Base-by-base conservation (phyloP, 169 alveolate species). In the Toxoplasma gondii region DNA sequence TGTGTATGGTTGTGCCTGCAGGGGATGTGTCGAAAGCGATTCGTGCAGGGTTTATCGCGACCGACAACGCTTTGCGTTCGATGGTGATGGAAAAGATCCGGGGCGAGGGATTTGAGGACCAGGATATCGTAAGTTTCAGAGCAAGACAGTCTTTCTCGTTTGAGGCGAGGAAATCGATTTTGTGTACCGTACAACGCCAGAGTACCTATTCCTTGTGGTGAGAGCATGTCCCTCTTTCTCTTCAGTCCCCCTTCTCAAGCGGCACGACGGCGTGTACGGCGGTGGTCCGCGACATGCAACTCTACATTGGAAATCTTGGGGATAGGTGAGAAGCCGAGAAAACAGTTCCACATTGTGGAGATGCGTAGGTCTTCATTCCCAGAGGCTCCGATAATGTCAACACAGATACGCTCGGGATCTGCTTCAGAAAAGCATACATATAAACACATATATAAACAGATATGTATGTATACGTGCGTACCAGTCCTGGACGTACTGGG, bases 251-350 rank as follows among this genome's bases (percentile, higher is more conserved):
- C 44, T 93, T 95, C 44, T 95, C 97, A 2, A 94, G 96, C 54
- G 97, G 97, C 17, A 83, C 97, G 9, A 95, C 97, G 5, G 97
- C 97, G n/a, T 91, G 95, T 88, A 93, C 93, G 34, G 94, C 96
- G 43, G 84, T 95, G 88, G 80, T 95, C 39, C 82, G 67, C 39
- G 94, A 83, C 17, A 92, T 91, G 24, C 91, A 91, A 24, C 67
- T 95, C 38, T 95, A 95, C 49, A 83, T 95, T 69, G 96, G 94
- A 49, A 95, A 94, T 74, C 91, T 95, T 19, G 97, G 97, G 0
- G 97, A 95, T 88, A 95, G 97, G 94, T 92, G 43, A 78, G 43
- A 16, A 27, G 45, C 34, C 43, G 39, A 69, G 39, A 5, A 69
- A 22, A 5, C 5, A 69, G 39, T 7, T 34, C 5, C 43, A 69